These are phyloP conservation scores for Holtermannia corniformis DNA, from an alignment of 768 basidiomycete genomes.

Conservation along the genomic window DNA sequence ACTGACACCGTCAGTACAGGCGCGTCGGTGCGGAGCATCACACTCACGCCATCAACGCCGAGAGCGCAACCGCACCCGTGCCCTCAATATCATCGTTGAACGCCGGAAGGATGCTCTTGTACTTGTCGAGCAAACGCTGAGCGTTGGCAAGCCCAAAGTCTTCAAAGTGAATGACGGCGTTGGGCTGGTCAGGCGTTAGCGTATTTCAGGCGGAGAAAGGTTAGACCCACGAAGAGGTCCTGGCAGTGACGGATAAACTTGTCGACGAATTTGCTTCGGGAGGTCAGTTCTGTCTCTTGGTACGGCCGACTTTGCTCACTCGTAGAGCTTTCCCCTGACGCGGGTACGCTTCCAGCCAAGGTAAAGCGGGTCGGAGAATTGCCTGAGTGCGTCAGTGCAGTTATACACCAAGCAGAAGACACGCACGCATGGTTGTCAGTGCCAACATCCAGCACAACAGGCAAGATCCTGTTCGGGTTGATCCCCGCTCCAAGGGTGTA, in stretches of 20 bases:
- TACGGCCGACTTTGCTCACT: conserved; percentile 33
- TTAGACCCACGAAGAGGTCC: conserved; percentile 33
- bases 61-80: conserved; percentile 44
- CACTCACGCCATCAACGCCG: conserved; percentile 58
- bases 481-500: conserved; percentile 46
- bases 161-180: conserved; percentile 41
- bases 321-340: conserved; percentile 64
- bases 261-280: conserved; percentile 61
- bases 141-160: conserved; percentile 43
- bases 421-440: conserved; percentile 41
- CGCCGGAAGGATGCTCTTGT: conserved; percentile 39
- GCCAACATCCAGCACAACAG: conserved; percentile 42
- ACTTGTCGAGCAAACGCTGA: conserved; percentile 42
- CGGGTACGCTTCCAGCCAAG: conserved; percentile 69
- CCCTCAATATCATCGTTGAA: conserved; percentile 68
- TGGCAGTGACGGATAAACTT: conserved; percentile 47
- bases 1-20: conserved; percentile 5
- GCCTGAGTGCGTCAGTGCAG: conserved; percentile 41
- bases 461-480: conserved; percentile 41
- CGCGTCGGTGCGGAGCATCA: conserved; percentile 4
- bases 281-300: too few relatives aligned
- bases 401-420: conserved; percentile 48
- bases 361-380: conserved; percentile 42
- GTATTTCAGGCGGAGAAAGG: background rate
- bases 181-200: conserved; percentile 18